Base-by-base conservation (phyloP, 192 early-diverging fungal species). In the Umbelopsis vinacea region DNA sequence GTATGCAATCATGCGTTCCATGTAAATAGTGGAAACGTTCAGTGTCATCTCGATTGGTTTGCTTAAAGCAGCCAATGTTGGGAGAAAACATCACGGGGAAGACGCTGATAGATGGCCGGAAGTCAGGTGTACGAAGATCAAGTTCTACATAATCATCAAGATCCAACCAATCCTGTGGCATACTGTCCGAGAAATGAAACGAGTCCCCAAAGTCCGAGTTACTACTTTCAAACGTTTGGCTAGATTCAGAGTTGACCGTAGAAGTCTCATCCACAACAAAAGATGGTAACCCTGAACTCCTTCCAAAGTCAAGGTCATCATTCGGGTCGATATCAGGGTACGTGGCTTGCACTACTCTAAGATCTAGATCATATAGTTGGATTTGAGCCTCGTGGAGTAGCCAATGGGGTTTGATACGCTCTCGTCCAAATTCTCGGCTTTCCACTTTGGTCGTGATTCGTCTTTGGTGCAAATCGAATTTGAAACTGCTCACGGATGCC, bases 11-110 rank as follows among this genome's bases (percentile, higher is more conserved):
- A 67, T 83, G 80, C 10, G 82, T 82, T 43, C 68, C 74, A 68
- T 73, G 75, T 21, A 75, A 46, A 37, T 79, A 79, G 19, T 54
- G 75, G 8, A 72, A 82, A 29, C 78, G 73, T 26, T 77, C 67
- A 12, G 70, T 73, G 60, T 85, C 79, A 23, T 83, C 53, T 33
- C 71, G 57, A 52, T 76, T 70, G 12, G 43, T 70, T 70, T 79
- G 79, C 22, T 83, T 82, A 43, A 76, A 79, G 70, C 86, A 90
- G 50, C 80, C 77, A 26, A 91, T 77, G 52, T 81, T 82, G 2
- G 90, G 90, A 11, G 86, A 73, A 77, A 83, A 89, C 23, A 86
- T 79, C 66, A 92, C 87, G 0, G 90, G 86, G 3, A 88, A 73
- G 23, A 90, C 83, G 37, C 76, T 71, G 3, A 82, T 72, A 12